Conservation (phyloP, 2,329 filamentous ascomycete genomes). For the Podosphaera aphanis region DNA sequence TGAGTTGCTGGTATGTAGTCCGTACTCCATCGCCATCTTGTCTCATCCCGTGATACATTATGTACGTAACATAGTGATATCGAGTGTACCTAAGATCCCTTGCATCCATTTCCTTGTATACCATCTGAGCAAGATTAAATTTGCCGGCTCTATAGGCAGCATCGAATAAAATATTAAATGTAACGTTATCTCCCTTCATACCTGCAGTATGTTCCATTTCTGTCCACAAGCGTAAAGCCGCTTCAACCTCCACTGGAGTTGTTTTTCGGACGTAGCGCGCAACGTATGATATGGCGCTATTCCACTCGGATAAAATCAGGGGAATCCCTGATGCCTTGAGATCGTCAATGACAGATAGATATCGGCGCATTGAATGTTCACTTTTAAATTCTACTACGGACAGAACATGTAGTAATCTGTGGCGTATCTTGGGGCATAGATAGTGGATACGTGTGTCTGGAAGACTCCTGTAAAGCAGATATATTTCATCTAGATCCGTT, state of each 20-base stretch:
- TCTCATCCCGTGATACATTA: constrained; percentile 62
- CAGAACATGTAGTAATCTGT: constrained; percentile 14
- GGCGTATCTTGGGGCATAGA: constrained; percentile 10
- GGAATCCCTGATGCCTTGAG: constrained; percentile 51
- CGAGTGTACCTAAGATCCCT: constrained; percentile 49
- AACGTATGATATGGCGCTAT: constrained; percentile 57
- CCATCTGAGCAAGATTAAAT: constrained; percentile 60
- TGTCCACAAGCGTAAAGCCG: constrained; percentile 57
- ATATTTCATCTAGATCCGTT: constrained; percentile 13
- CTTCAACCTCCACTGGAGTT: constrained; percentile 35
- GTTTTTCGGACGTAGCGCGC: constrained; percentile 42
- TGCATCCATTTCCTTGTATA: constrained; percentile 56
- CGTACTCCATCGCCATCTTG: constrained; percentile 52
- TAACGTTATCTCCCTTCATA: constrained; percentile 46
- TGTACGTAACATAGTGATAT: constrained; percentile 58
- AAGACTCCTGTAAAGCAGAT: constrained; percentile 16
- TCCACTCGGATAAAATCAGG: constrained; percentile 53
- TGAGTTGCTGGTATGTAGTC: constrained; percentile 57
- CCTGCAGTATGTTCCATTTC: constrained; percentile 63
- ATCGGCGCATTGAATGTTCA: constrained; percentile 46
- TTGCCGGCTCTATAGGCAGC: constrained; percentile 69
- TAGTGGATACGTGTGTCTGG: constrained; percentile 16
- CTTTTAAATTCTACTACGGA: constrained; percentile 14
- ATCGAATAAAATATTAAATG: constrained; percentile 84
- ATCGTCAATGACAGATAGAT: constrained; percentile 64